A percentile compares a stretch with the other conserved stretches of the same genome.
phyloP scores from a whole-genome alignment of 805 yeast genomes.

The Ogataea chonburiensis region DNA sequence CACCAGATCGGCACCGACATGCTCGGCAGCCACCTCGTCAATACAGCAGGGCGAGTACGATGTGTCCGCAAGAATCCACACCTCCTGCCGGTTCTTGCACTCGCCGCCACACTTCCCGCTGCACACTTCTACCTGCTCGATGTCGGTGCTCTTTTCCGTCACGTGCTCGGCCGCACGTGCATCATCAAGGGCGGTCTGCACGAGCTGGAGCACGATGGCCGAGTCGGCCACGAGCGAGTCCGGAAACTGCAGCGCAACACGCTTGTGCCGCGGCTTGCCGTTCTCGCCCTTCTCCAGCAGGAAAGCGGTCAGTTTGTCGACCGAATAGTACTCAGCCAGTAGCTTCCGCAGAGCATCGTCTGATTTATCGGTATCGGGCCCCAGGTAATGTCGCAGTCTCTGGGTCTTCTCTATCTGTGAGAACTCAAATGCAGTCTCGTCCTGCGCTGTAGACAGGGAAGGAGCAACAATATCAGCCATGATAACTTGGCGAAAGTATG shows the following conservation, averaged over 20 bases:
- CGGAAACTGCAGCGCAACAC: constrained; percentile 87
- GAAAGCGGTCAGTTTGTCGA: constrained; percentile 32
- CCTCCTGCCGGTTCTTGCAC: constrained; percentile 34
- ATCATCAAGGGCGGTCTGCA: constrained; percentile 41
- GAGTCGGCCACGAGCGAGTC: constrained; percentile 79
- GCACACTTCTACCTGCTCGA: constrained; percentile 26
- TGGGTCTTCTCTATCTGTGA: constrained; percentile 37
- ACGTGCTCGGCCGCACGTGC: constrained; percentile 7
- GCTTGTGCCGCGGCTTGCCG: constrained; percentile 36
- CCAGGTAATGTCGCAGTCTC: constrained; percentile 23
- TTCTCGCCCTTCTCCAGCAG: constrained; percentile 31
- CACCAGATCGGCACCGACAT: constrained; percentile 79
- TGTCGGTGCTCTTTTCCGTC: constrained; percentile 20
- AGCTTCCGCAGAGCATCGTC: constrained; percentile 30
- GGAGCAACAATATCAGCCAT: constrained; percentile 51
- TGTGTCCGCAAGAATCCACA: constrained; percentile 92
- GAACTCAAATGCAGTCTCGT: constrained; percentile 53
- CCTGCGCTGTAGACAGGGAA: constrained; percentile 70
- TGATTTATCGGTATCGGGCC: constrained; percentile 27
- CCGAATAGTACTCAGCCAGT: constrained; percentile 53
- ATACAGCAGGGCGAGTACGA: constrained; percentile 94
- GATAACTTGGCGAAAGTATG: neutral
- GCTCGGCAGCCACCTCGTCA: constrained; percentile 96
- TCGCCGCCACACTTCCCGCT: constrained; percentile 31
- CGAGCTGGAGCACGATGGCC: constrained; percentile 57